Conservation (phyloP, 257 asterid species). For the Solanum infundibuliforme region DNA sequence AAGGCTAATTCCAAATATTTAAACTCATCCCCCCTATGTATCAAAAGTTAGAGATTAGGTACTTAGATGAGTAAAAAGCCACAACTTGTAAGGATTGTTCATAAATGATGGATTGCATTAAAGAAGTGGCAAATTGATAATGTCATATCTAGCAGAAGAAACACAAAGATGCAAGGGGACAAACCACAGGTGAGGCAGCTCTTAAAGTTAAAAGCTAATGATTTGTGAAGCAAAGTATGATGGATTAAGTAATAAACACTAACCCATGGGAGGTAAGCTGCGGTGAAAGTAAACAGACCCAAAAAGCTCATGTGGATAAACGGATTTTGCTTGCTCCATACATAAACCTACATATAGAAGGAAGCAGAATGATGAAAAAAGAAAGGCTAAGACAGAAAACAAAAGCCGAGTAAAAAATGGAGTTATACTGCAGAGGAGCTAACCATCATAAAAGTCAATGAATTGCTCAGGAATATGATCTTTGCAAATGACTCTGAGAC, state of each 20-base stretch:
- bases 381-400: not conserved
- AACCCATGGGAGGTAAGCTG: slow-evolving; percentile 99
- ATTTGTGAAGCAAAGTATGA: not conserved
- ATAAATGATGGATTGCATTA: not conserved
- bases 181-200: not conserved
- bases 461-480: slow-evolving; percentile 96
- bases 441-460: slow-evolving; percentile 99
- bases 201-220: not conserved
- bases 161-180: not conserved
- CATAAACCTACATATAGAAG: slow-evolving; percentile 60
- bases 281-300: slow-evolving; percentile 97
- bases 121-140: not conserved
- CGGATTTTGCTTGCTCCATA: slow-evolving; percentile 99
- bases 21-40: not conserved
- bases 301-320: slow-evolving; percentile 96
- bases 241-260: slow-evolving; percentile 14
- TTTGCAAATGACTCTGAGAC: slow-evolving; percentile 88
- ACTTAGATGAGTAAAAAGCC: not conserved
- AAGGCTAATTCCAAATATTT: not conserved
- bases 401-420: not conserved
- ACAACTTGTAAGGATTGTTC: not conserved
- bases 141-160: not conserved
- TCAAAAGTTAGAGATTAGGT: not conserved
- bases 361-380: slow-evolving; percentile 1
- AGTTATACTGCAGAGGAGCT: slow-evolving; percentile 17